Evolutionary conservation across 345 rosid species (phyloP), one percentile per base, ranked within the genome.

Genomic region (Hirschfeldia incana): DNA sequence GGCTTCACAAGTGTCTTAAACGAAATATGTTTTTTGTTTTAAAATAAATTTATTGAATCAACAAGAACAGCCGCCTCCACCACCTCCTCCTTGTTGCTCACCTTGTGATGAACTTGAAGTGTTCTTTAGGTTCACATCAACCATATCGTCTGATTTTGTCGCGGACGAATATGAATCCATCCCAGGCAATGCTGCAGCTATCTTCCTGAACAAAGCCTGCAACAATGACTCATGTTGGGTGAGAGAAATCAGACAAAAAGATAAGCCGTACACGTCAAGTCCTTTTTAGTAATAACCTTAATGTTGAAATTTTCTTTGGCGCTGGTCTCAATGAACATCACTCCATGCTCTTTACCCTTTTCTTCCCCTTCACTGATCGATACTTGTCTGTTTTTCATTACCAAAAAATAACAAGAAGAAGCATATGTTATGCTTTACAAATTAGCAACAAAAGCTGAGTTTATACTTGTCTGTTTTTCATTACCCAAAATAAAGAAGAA

Each of bases 301-400:
- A 94, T 87, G 72, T 92, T 89, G 82, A 94, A 94, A 78, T 93
- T 97, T 32, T 93, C 98, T 84, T 94, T 92, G 3, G 98, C 98
- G 61, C 98, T 94, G 15, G 98, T 92, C 82, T 94, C 96, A 21
- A 94, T 88, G 78, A 94, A 94, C 97, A 94, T 88, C 30, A 94
- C 88, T 55, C 97, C 94, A 76, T 77, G 73, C 76, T 94, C 98
- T 9, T 85, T 83, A 78, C 92, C 89, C 81, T 88, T 94, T 73
- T 77, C 82, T 77, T 94, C 97, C 6, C 98, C 98, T 78, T 94
- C 98, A 85, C 88, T 94, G 49, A 92, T 92, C 13, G 55, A 49
- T 49, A 49, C 55, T 49, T 49, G 55, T 49, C 55, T 49, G 55
- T 10, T 44, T 44, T 44, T 44, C 12, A 39, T 39, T 39, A 39